Percentiles rank a stretch among this genome's conserved stretches.
These are phyloP conservation scores for Aspergillus pseudoviridinutans DNA, from an alignment of 2,329 filamentous ascomycete genomes.

Conservation along the genomic window DNA sequence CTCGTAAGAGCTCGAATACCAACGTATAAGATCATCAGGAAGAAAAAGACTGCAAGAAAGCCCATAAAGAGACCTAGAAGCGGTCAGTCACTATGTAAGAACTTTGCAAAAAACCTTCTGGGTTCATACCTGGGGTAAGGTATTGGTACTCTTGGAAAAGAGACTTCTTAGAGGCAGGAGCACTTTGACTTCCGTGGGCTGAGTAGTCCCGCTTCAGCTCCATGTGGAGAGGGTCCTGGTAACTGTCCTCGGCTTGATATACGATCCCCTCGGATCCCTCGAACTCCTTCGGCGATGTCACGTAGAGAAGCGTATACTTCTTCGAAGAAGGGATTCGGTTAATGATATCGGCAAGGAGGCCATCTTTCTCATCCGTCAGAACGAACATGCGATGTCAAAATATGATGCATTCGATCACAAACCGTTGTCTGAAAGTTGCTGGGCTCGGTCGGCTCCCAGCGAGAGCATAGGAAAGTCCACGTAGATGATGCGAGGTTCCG, in stretches of 20 bases:
- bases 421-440: constrained; percentile 44
- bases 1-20: constrained; percentile 73
- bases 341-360: constrained; percentile 46
- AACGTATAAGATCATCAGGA: constrained; percentile 73
- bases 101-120: neutral
- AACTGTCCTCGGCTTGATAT: constrained; percentile 64
- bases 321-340: constrained; percentile 46
- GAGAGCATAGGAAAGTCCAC: constrained; percentile 45
- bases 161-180: constrained; percentile 38
- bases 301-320: constrained; percentile 72
- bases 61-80: constrained; percentile 80
- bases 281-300: constrained; percentile 55
- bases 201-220: constrained; percentile 67
- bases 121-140: constrained; percentile 72
- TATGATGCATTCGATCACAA: constrained; percentile 12
- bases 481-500: constrained; percentile 41
- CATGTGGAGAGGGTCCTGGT: constrained; percentile 58
- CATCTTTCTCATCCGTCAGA: constrained; percentile 33
- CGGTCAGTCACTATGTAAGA: constrained; percentile 1
- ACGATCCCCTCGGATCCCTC: constrained; percentile 27
- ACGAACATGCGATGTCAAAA: neutral
- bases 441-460: constrained; percentile 29
- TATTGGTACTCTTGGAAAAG: constrained; percentile 91
- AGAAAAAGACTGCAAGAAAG: constrained; percentile 64
- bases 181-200: constrained; percentile 27